phyloP scores from a whole-genome alignment of 169 alveolate species.

The Perkinsus olseni region DNA sequence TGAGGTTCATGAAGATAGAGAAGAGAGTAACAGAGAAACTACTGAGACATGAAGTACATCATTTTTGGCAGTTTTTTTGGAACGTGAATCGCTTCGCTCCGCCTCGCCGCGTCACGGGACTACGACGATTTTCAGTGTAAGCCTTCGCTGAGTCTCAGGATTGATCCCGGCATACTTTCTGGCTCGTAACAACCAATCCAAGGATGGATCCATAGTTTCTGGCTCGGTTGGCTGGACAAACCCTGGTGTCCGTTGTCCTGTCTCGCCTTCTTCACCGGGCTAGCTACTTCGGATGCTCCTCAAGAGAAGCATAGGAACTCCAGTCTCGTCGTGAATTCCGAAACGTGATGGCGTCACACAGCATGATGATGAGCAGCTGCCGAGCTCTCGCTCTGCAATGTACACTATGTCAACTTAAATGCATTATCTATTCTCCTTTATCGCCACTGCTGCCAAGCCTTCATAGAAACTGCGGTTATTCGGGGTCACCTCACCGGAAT shows the following conservation, averaged over 20 bases:
- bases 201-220: too few species aligned
- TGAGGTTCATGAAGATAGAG: neutral
- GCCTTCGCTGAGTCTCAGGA: neutral
- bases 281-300: too few species aligned
- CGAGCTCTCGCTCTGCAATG: constrained; percentile 3
- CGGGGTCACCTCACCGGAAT: neutral
- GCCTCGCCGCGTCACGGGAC: neutral
- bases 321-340: too few species aligned
- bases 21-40: neutral
- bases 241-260: too few species aligned
- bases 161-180: too few species aligned
- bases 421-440: neutral
- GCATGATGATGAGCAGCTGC: neutral
- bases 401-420: neutral
- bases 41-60: neutral
- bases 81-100: neutral
- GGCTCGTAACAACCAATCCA: too few species aligned
- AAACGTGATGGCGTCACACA: too few species aligned
- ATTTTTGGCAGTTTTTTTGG: neutral
- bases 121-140: too few species aligned
- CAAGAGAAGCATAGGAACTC: too few species aligned
- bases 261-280: too few species aligned
- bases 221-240: too few species aligned
- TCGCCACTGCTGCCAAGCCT: neutral
- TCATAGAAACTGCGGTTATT: neutral